Percentiles rank a stretch among this genome's conserved stretches.
phyloP scores from a whole-genome alignment of 148 eudicot species.

The Rhododendron simsii region DNA sequence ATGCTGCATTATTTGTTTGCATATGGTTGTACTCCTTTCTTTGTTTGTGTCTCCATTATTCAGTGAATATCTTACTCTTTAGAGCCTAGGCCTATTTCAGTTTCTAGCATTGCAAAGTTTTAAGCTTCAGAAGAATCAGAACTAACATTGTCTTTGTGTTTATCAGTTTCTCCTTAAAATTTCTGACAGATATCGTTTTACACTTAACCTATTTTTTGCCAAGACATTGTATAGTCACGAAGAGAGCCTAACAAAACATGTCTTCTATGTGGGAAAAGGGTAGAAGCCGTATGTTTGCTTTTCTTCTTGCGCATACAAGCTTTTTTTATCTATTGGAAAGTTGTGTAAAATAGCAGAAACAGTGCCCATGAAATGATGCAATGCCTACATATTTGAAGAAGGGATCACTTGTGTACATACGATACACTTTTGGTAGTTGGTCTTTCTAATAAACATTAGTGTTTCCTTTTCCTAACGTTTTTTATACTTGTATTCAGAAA shows the following conservation, averaged over 20 bases:
- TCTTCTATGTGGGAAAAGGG: background rate
- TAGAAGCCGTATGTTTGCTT: background rate
- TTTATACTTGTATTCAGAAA: slow-evolving; percentile 41
- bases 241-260: background rate
- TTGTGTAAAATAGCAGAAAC: background rate
- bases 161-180: background rate
- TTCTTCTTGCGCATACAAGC: background rate
- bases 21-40: background rate
- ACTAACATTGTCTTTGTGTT: background rate
- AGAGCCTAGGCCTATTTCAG: background rate
- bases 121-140: background rate
- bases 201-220: background rate
- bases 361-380: background rate
- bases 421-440: background rate
- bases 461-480: background rate
- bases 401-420: background rate
- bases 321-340: background rate
- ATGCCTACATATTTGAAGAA: background rate
- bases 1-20: background rate
- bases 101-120: background rate
- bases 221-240: background rate
- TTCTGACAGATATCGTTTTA: background rate
- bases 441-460: background rate
- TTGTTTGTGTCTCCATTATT: background rate
- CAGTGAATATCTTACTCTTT: background rate